A percentile compares a stretch with the other conserved stretches of the same genome.
These are phyloP conservation scores for Litsea cubeba DNA, from an alignment of 164 flowering plant species.

Conservation along the genomic window DNA sequence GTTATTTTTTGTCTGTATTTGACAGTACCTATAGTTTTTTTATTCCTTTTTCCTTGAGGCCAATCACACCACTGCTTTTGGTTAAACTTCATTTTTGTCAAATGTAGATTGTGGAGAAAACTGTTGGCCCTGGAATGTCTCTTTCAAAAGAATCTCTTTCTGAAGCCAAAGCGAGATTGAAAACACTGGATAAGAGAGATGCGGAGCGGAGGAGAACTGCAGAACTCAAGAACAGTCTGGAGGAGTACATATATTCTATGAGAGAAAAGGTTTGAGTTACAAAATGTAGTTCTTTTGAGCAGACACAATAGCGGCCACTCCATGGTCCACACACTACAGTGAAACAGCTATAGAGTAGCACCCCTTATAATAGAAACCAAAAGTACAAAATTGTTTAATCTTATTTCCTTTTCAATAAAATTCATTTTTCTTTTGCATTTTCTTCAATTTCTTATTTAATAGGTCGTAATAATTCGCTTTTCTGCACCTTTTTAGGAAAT, in stretches of 20 bases:
- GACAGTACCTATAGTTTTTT: neutral
- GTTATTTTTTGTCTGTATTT: neutral
- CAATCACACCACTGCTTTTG: neutral
- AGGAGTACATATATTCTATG: conserved; percentile 86
- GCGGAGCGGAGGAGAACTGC: conserved; percentile 90
- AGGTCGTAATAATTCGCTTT: too few relatives aligned
- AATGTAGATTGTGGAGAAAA: conserved; percentile 69
- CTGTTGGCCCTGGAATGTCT: conserved; percentile 64
- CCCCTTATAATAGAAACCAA: too few relatives aligned
- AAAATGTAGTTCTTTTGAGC: neutral
- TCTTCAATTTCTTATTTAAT: too few relatives aligned
- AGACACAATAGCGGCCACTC: too few relatives aligned
- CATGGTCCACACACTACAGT: too few relatives aligned
- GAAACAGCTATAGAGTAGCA: too few relatives aligned
- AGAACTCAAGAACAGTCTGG: conserved; percentile 89
- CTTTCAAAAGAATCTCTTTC: conserved; percentile 62
- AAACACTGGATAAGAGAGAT: conserved; percentile 74
- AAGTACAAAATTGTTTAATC: too few relatives aligned
- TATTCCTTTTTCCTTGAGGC: too few relatives aligned
- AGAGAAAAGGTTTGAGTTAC: conserved; percentile 68
- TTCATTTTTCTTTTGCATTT: too few relatives aligned
- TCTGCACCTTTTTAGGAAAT: too few relatives aligned
- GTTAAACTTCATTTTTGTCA: conserved; percentile 1
- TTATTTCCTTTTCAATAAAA: too few relatives aligned
- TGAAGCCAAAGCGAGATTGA: conserved; percentile 70